phyloP scores from a whole-genome alignment of 2,329 filamentous ascomycete genomes.

The Sclerotinia minor region DNA sequence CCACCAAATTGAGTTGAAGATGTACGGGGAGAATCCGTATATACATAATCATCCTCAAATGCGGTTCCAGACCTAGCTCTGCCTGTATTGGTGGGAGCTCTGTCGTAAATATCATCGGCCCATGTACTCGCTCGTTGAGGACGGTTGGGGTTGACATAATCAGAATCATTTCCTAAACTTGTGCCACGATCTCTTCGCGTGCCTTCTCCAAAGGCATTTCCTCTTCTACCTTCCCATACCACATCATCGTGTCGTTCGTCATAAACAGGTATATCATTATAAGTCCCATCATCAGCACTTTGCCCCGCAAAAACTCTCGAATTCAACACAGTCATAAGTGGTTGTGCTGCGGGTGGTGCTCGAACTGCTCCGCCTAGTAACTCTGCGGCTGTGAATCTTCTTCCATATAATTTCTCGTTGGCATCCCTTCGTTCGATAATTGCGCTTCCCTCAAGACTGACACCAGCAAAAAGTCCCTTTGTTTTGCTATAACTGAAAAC shows the following conservation, averaged over 20 bases:
- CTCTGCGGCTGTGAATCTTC: conserved; percentile 76
- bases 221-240: conserved; percentile 76
- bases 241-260: conserved; percentile 79
- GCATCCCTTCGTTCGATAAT: conserved; percentile 94
- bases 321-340: conserved; percentile 81
- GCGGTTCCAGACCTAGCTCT: conserved; percentile 40
- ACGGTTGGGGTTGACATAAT: conserved; percentile 54
- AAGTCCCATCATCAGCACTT: conserved; percentile 65
- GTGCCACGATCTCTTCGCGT: conserved; percentile 52
- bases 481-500: conserved; percentile 98
- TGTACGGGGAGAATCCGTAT: conserved; percentile 51
- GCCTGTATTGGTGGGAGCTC: conserved; percentile 46
- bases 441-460: conserved; percentile 88
- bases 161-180: conserved; percentile 40
- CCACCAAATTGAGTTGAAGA: conserved; percentile 34
- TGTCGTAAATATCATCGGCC: conserved; percentile 74
- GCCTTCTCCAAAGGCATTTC: conserved; percentile 70
- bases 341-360: conserved; percentile 77
- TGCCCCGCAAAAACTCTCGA: conserved; percentile 79
- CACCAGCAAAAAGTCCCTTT: conserved; percentile 93
- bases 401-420: conserved; percentile 93
- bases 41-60: conserved; percentile 55
- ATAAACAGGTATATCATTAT: conserved; percentile 92
- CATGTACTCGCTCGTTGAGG: conserved; percentile 68
- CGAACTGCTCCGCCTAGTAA: conserved; percentile 76